Base-by-base conservation (phyloP, 768 basidiomycete species). In the Termitomyces sp. region DNA sequence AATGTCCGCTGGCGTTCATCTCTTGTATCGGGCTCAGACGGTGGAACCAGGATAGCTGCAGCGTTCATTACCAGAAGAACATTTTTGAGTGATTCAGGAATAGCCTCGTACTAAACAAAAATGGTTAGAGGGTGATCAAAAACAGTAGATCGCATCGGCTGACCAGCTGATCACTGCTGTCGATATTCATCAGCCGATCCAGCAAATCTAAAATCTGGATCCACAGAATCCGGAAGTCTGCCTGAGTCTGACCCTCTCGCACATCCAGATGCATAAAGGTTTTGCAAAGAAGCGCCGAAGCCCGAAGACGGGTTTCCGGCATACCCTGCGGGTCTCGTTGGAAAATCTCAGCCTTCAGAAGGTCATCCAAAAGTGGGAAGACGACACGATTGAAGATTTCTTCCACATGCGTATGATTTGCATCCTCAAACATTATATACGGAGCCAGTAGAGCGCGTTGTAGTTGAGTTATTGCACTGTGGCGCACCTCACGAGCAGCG, bases 71-170 rank as follows among this genome's bases (percentile, higher is more conserved):
- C 96, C 49, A 98, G 80, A 16, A 99, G 75, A 50, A 96, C 91
- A 66, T 98, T 98, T 75, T 98, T 98, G 65, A 99, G 80, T 1
- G 94, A 95, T 72, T 99, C 97, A 1, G 93, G 94, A 20, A 97
- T 81, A 0, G 96, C 96, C 70, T 99, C 97, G 69, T 88, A 87
- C 96, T 98, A 8, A 30, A 24, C 13, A 38, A 22, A 33, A 42
- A 49, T n/a, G 9, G 42, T 63, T 44, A 61, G 52, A 61, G 51
- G 54, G 32, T 33, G 40, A 20, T 6, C 28, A 33, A 40, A 38
- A 42, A 16, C 35, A 24, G 32, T 32, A 12, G 6, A 24, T 24
- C 10, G 9, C 26, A 57, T n/a, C 16, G 46, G 78, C 89, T 65
- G 63, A 96, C 96, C 75, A 97, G 71, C 66, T 93, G 92, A 67